phyloP scores from a whole-genome alignment of 176 grass and related monocot species.

The Areca catechu region DNA sequence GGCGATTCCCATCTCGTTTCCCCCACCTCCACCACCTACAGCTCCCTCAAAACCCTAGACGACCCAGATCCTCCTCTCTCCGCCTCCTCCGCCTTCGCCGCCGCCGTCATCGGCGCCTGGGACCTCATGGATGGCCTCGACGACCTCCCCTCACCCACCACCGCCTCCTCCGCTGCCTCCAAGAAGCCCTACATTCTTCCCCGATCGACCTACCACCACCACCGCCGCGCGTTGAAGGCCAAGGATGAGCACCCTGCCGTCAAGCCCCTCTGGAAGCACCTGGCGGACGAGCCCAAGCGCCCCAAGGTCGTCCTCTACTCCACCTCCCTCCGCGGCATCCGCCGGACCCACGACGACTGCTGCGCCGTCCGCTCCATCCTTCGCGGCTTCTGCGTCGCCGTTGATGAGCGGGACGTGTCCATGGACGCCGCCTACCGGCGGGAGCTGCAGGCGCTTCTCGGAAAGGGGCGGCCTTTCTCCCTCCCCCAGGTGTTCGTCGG shows the following conservation, averaged over 20 bases:
- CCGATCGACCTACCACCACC: conserved; percentile 42
- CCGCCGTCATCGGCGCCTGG: too few relatives aligned
- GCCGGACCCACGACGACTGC: conserved; percentile 49
- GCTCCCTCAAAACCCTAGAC: too few relatives aligned
- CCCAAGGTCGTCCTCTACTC: conserved; percentile 39
- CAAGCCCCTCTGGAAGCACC: not conserved
- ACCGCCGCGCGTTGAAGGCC: conserved; percentile 10
- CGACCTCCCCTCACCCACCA: not conserved
- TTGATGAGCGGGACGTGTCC: conserved; percentile 10
- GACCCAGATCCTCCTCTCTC: too few relatives aligned
- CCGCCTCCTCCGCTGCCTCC: conserved; percentile 4
- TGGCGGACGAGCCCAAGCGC: not conserved
- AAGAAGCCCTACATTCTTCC: conserved; percentile 33
- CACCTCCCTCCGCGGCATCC: conserved; percentile 50
- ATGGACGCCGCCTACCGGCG: too few relatives aligned
- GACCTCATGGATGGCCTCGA: too few relatives aligned
- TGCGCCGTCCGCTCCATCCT: conserved; percentile 42
- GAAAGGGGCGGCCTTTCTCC: too few relatives aligned
- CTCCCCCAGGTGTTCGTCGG: not conserved
- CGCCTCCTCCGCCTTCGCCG: too few relatives aligned
- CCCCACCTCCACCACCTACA: too few relatives aligned
- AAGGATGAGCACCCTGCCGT: conserved; percentile 5
- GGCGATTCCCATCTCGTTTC: too few relatives aligned
- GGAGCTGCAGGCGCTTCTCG: too few relatives aligned
- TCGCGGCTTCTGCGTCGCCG: conserved; percentile 36